Evolutionary conservation across 495 filamentous ascomycete species (phyloP), one percentile per base, ranked within the genome.

Genomic region (Sphaerosporella brunnea): DNA sequence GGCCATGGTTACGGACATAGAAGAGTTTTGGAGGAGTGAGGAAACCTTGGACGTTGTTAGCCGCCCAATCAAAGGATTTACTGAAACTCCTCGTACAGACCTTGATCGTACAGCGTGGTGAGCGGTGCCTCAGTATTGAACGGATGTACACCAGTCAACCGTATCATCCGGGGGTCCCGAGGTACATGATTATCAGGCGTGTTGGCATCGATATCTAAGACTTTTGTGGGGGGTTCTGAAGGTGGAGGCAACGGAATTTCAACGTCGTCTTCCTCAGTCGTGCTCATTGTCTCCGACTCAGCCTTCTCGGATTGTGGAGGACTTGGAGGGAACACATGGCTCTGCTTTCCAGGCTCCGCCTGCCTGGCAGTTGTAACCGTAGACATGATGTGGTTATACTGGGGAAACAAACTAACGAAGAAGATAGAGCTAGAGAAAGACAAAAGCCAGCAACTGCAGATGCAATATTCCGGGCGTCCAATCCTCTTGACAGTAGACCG

Each of bases 1-100:
- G 69, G 7, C 88, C 88, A 69, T 96, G 88, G 48, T 95, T 96
- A 51, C 88, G 67, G n/a, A 96, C 88, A 62, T 90, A 96, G 66
- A 93, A 92, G 1, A 96, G 67, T 52, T 94, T 83, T n/a, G 84
- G 79, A 19, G 79, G 79, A 3, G 88, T 96, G 30, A 96, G 67
- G 61, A 94, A 96, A 3, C 79, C 78, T 70, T 46, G 21, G 16
- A 41, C 26, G 23, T 1, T 47, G 30, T 58, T 36, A 58, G 53
- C 40, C 13, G 26, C 15, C 18, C 24, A 8, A 7, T 13, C 13
- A 18, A 3, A 24, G 16, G 11, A 3, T 11, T 8, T 11, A 36
- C 10, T 18, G 16, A 36, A 46, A 23, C 46, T 2, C 23, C 30
- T 3, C 2, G 18, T 21, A 45, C 57, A 42, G 63, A 56, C 80